Percentiles rank a stretch among this genome's conserved stretches.
Conservation (phyloP, 768 basidiomycete species). For the Suillus decipiens region DNA sequence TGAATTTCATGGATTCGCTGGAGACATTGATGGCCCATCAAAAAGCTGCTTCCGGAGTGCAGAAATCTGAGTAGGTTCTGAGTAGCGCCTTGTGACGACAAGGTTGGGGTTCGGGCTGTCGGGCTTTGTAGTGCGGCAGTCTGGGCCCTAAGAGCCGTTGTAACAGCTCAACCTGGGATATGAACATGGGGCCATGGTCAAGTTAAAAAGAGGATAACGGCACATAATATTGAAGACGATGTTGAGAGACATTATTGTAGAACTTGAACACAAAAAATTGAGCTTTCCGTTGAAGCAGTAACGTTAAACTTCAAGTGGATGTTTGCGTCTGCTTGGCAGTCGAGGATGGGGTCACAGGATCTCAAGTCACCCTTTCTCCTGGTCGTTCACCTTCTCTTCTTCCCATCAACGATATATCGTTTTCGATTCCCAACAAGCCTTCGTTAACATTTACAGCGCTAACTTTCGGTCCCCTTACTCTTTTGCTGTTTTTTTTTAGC, state of each 20-base stretch:
- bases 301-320: conserved; percentile 11
- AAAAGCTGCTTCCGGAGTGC: not conserved
- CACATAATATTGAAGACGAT: not conserved
- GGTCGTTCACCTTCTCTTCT: conserved; percentile 19
- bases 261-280: not conserved
- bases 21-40: conserved; percentile 1
- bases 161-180: not conserved
- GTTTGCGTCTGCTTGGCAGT: conserved; percentile 27
- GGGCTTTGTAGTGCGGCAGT: not conserved
- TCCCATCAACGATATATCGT: conserved; percentile 11
- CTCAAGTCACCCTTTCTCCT: conserved; percentile 27
- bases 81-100: not conserved
- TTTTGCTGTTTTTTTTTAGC: conserved; percentile 5
- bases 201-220: not conserved
- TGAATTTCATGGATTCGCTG: not conserved
- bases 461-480: not conserved
- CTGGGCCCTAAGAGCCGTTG: conserved; percentile 13
- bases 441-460: conserved; percentile 18
- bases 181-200: not conserved
- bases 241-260: not conserved
- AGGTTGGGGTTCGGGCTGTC: conserved; percentile 3
- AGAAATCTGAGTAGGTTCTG: not conserved
- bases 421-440: conserved; percentile 17
- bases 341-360: conserved; percentile 36
- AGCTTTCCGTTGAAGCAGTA: not conserved